Conservation (phyloP, 257 asterid genomes). For the Solanum sejunctum region DNA sequence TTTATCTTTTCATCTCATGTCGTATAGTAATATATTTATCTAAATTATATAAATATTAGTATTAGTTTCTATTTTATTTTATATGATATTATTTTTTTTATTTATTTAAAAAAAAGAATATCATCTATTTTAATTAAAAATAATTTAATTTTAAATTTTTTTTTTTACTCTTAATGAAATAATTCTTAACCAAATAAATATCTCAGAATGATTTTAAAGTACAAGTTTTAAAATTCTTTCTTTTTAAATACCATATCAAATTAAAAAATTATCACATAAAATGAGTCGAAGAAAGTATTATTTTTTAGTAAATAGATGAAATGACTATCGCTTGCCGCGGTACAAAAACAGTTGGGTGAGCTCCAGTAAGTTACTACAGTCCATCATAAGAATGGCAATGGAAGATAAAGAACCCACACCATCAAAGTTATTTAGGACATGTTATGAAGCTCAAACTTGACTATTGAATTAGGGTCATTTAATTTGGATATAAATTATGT, state of each 20-base stretch:
- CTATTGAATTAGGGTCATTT: not conserved
- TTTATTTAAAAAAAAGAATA: too few species aligned
- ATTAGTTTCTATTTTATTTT: rapidly evolving
- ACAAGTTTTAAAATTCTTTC: too few species aligned
- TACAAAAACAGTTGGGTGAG: not conserved
- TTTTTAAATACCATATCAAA: too few species aligned
- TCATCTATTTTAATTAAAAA: too few species aligned
- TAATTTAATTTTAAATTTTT: too few species aligned
- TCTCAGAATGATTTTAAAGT: too few species aligned
- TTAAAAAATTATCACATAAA: too few species aligned
- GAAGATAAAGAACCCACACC: not conserved
- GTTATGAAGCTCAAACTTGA: not conserved
- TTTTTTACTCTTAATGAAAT: too few species aligned
- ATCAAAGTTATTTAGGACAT: not conserved
- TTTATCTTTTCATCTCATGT: not conserved
- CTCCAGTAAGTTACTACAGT: not conserved
- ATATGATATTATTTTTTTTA: too few species aligned
- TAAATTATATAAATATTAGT: not conserved
- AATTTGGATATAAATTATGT: too few species aligned
- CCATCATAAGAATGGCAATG: not conserved
- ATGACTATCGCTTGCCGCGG: not conserved
- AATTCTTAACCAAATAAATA: too few species aligned
- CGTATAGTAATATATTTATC: not conserved
- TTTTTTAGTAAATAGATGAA: not conserved
- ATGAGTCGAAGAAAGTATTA: too few species aligned